A percentile compares a stretch with the other conserved stretches of the same genome.
phyloP scores from a whole-genome alignment of 2,329 filamentous ascomycete species.

The Cladosporium sp. region DNA sequence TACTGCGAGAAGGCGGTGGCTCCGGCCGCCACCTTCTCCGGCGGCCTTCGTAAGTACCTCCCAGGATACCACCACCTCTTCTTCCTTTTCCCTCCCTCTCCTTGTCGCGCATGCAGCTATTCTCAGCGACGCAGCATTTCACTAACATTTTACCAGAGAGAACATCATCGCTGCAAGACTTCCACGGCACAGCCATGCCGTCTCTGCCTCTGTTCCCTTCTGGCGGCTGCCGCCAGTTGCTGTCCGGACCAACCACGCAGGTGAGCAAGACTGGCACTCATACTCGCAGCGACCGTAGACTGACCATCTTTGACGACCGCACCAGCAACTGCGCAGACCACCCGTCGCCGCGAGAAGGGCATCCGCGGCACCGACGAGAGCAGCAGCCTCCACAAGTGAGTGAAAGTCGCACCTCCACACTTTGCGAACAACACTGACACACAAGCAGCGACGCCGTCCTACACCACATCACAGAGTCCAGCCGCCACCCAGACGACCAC shows the following conservation, averaged over 20 bases:
- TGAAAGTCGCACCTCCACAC: background rate
- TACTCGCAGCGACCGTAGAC: background rate
- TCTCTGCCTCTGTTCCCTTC: slow-evolving; percentile 1
- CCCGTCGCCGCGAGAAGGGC: slow-evolving; percentile 8
- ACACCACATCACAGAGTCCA: slow-evolving; percentile 24
- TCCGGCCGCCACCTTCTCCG: slow-evolving; percentile 3
- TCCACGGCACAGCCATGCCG: slow-evolving; percentile 7
- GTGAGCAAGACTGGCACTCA: background rate
- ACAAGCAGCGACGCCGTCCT: slow-evolving; percentile 24
- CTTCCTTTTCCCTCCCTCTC: background rate
- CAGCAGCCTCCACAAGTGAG: slow-evolving; percentile 24
- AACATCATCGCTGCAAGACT: slow-evolving; percentile 4
- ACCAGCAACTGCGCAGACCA: slow-evolving; percentile 1
- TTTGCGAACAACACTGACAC: slow-evolving; percentile 13
- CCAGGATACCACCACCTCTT: background rate
- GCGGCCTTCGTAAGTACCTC: slow-evolving; percentile 9
- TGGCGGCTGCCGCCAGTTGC: slow-evolving; percentile 13
- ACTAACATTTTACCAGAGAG: slow-evolving; percentile 14
- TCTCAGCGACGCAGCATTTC: slow-evolving; percentile 8
- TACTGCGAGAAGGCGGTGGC: slow-evolving; percentile 17
- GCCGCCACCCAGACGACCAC: slow-evolving; percentile 20
- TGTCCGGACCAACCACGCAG: slow-evolving; percentile 1
- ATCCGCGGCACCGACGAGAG: slow-evolving; percentile 25
- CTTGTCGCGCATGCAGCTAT: slow-evolving; percentile 4
- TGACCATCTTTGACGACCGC: background rate